These are phyloP conservation scores for Chlorella sp. DNA, from an alignment of 139 green algal genomes.

Conservation along the genomic window DNA sequence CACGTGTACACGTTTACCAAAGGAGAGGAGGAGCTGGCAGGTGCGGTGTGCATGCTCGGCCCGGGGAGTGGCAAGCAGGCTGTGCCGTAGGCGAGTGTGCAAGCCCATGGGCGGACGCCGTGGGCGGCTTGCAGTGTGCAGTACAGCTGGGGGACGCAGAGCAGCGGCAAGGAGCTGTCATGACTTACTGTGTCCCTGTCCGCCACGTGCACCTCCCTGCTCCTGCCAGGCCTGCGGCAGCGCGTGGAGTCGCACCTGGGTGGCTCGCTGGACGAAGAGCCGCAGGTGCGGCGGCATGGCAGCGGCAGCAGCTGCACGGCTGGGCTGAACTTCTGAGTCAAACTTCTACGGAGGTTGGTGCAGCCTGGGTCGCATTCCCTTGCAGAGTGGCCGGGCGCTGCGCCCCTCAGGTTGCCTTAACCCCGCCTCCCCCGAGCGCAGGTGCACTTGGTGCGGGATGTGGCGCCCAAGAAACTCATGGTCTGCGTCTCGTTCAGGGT, in stretches of 20 bases:
- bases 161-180: neutral
- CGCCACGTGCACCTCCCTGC: neutral
- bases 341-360: no score
- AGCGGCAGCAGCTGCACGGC: no score
- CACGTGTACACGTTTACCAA: constrained; percentile 95
- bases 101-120: no score
- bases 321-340: no score
- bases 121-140: no score
- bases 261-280: constrained; percentile 51
- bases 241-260: constrained; percentile 73
- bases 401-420: no score
- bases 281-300: neutral
- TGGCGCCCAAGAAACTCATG: constrained; percentile 95
- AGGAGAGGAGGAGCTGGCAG: constrained; percentile 67
- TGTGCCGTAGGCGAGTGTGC: neutral
- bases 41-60: no score
- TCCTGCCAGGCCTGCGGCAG: constrained; percentile 55
- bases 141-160: no score
- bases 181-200: neutral
- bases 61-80: neutral
- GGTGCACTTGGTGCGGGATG: constrained; percentile 83
- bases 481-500: constrained; percentile 86
- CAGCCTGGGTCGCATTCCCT: no score
- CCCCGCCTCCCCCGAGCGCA: no score
- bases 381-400: no score